Base-by-base conservation (phyloP, 2,329 filamentous ascomycete species). In the Fonsecaea erecta region DNA sequence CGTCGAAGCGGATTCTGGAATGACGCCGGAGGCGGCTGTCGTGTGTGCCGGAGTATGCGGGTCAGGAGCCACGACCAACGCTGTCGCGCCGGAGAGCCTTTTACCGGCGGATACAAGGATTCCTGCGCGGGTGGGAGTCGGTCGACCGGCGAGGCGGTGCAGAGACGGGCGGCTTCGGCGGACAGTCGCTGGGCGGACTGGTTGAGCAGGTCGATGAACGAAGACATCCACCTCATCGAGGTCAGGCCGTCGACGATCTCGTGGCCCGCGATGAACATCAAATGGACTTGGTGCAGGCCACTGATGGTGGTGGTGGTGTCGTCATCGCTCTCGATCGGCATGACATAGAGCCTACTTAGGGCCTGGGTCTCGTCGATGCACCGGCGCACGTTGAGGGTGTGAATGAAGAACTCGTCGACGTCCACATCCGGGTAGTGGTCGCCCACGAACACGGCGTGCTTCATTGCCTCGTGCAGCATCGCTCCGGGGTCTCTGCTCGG, bases 61-160 rank as follows among this genome's bases (percentile, higher is more conserved):
- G 64, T 57, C 2, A 71, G 56, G 2, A 63, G 43, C 70, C 70
- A 71, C n/a, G 62, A 62, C 70, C 70, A 71, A 26, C 67, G 58
- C 52, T 69, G 62, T 21, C 62, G 62, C 11, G 70, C 68, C 2
- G 11, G 12, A 60, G 35, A 69, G 2, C 67, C 60, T n/a, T 55
- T 55, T 16, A 66, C 58, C 3, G 61, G 62, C 18, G 68, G 70
- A 54, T 71, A 71, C 9, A 70, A 52, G 14, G 64, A 62, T 55
- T 71, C 70, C 61, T 71, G 70, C 43, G 70, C 68, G 12, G 67
- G 70, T 5, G 70, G 70, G 28, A 71, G 52, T 26, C 70, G 59
- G 30, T 35, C 12, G 16, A 58, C 9, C 5, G 65, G 30, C 9
- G 62, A 40, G 1, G 37, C 12, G 2, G 24, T 32, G 52, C 65